Base-by-base conservation (phyloP, 352 stramenopile genomes). In the Globisporangium lucens region DNA sequence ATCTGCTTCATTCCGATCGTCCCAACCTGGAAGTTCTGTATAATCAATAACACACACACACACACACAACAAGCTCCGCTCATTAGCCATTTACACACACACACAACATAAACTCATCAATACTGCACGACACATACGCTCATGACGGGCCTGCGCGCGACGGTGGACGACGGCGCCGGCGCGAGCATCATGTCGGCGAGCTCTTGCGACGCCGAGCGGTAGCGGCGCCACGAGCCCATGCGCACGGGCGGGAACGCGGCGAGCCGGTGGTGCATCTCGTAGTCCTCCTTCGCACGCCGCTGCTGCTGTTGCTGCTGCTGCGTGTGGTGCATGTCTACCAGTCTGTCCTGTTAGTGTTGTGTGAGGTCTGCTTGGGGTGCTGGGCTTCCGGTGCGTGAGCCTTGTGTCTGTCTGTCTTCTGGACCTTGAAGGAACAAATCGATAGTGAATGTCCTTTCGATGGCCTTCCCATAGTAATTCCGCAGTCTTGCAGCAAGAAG, bases 1-100 rank as follows among this genome's bases (percentile, higher is more conserved):
- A 96, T 90, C 71, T 94, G 88, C 61, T 87, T 75, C 27, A 89
- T 63, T 24, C 79, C 70, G 62, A 94, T 89, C 36, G 65, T 70
- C 8, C 84, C 87, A 7, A 92, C 77, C 47, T 90, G 76, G 63
- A 91, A 91, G 65, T 79, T 77, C 85, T 93, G 59, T 33, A 46
- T 5, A 51, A n/a, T 35, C 9, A 51, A n/a, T 35, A 63, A 8
- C 30, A 24, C 35, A 49, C 55, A 49, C 43, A 69, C 29, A 5
- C 10, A 33, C 24, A 24, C 24, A 5, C 24, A 52, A 22, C 4
- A 3, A 33, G 41, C 49, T 60, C 5, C 0, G 4, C n/a, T 9
- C 5, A 58, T 58, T 4, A 58, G 13, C 33, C 15, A 58, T 5
- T 15, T n/a, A 35, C 6, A 15, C 29, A 63, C 29, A 63, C 24